phyloP scores from a whole-genome alignment of 495 filamentous ascomycete species.

The Venustampulla echinocandica region DNA sequence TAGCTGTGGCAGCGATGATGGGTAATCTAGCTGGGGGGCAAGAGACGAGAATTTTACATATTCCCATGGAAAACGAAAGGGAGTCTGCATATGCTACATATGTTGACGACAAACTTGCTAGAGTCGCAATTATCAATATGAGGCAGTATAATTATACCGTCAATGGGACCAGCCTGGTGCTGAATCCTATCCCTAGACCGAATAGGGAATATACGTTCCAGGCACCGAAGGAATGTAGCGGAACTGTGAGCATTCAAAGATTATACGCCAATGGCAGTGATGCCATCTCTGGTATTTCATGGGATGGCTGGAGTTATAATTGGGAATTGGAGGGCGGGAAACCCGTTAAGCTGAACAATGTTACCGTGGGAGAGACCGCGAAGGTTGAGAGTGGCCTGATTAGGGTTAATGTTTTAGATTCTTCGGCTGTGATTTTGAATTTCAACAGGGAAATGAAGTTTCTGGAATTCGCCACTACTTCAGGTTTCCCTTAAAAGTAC shows the following conservation, averaged over 20 bases:
- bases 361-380: constrained; percentile 45
- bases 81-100: constrained; percentile 55
- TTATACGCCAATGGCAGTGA: constrained; percentile 56
- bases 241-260: constrained; percentile 32
- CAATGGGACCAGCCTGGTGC: constrained; percentile 27
- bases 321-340: constrained; percentile 47
- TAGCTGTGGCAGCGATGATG: constrained; percentile 50
- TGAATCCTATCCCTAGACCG: constrained; percentile 25
- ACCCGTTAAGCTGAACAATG: constrained; percentile 48
- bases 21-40: constrained; percentile 27
- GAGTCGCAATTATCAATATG: constrained; percentile 53
- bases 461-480: too few species aligned
- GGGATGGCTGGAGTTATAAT: constrained; percentile 56
- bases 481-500: too few species aligned
- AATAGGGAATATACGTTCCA: constrained; percentile 37
- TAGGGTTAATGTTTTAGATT: constrained; percentile 16
- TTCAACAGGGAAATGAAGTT: too few species aligned
- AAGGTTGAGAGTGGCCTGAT: constrained; percentile 5
- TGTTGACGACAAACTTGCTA: constrained; percentile 31
- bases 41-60: constrained; percentile 30
- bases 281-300: constrained; percentile 52
- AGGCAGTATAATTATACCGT: constrained; percentile 49
- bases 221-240: constrained; percentile 8
- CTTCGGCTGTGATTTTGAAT: constrained; percentile 16
- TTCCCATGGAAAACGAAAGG: constrained; percentile 34